Evolutionary conservation across 495 filamentous ascomycete genomes (phyloP), one percentile per base, ranked within the genome.

Genomic region (Beverwykella pulmonaria): DNA sequence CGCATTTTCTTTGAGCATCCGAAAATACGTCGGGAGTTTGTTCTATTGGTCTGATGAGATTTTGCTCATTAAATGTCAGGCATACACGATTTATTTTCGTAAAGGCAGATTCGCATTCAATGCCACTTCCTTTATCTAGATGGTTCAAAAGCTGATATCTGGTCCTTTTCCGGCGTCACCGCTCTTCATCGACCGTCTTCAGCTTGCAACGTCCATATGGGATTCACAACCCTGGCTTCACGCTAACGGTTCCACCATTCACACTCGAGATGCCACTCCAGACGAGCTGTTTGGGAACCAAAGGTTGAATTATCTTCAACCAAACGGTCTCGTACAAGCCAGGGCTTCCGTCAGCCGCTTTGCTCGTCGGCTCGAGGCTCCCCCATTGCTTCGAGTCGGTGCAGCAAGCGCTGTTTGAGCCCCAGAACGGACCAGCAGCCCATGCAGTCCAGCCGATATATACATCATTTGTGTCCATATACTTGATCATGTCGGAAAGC

Each of bases 391-490:
- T 63, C 36, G 71, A 72, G 70, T 82, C 78, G 0, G 79, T 79
- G 71, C 80, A 84, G 73, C 80, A 84, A 1, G 82, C 76, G 66
- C 75, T 79, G 25, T 74, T 70, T 19, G 71, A 55, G 0, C 82
- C 81, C 81, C 81, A 82, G 61, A 83, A 79, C 1, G 82, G 81
- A 0, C 81, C 81, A 3, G 81, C 82, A 5, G 81, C 81, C 81
- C 80, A 84, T 12, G 80, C 80, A 0, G 82, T 80, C 82, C 82
- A 84, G 1, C 82, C 82, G 58, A 83, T 82, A 59, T 80, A 84
- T 55, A 78, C 81, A 5, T 77, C 75, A 65, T 84, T 83, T 48
- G 77, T 44, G 10, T 74, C 65, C 77, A 84, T 79, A 71, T 82
- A 84, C 52, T 82, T 76, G 67, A 83, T 56, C 22, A 82, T 75